These are phyloP conservation scores for Dipteronia sinensis DNA, from an alignment of 345 rosid genomes.

Conservation along the genomic window DNA sequence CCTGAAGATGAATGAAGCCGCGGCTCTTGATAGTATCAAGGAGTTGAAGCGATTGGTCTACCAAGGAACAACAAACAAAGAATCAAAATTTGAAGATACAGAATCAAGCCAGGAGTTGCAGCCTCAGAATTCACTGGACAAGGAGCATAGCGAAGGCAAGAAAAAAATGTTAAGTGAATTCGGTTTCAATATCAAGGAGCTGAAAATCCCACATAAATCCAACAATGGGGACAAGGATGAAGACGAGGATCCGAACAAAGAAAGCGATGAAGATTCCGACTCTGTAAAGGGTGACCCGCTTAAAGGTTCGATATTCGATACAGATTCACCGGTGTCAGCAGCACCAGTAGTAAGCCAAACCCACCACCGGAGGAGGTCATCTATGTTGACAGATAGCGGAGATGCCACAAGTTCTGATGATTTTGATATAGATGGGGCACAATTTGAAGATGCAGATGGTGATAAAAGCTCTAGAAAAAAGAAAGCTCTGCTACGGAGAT, in stretches of 20 bases:
- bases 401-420: slow-evolving; percentile 49
- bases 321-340: slow-evolving; percentile 47
- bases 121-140: slow-evolving; percentile 26
- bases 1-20: slow-evolving; percentile 59
- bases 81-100: slow-evolving; percentile 20
- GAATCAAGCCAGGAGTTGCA: slow-evolving; percentile 29
- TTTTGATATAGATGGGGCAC: slow-evolving; percentile 46
- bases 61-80: slow-evolving; percentile 34
- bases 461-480: slow-evolving; percentile 63
- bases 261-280: slow-evolving; percentile 21
- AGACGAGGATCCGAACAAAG: slow-evolving; percentile 28
- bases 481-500: slow-evolving; percentile 69
- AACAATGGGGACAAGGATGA: slow-evolving; percentile 40
- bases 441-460: slow-evolving; percentile 52
- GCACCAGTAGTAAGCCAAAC: background rate
- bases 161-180: slow-evolving; percentile 48
- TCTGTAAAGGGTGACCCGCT: slow-evolving; percentile 43
- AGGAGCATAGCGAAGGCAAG: slow-evolving; percentile 28
- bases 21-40: slow-evolving; percentile 55
- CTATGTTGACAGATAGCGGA: slow-evolving; percentile 43
- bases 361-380: slow-evolving; percentile 49
- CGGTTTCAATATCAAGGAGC: slow-evolving; percentile 51
- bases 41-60: slow-evolving; percentile 56
- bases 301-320: slow-evolving; percentile 77
- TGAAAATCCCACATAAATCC: slow-evolving; percentile 47